Base-by-base conservation (phyloP, 2,329 filamentous ascomycete species). In the Didymella segeticola region DNA sequence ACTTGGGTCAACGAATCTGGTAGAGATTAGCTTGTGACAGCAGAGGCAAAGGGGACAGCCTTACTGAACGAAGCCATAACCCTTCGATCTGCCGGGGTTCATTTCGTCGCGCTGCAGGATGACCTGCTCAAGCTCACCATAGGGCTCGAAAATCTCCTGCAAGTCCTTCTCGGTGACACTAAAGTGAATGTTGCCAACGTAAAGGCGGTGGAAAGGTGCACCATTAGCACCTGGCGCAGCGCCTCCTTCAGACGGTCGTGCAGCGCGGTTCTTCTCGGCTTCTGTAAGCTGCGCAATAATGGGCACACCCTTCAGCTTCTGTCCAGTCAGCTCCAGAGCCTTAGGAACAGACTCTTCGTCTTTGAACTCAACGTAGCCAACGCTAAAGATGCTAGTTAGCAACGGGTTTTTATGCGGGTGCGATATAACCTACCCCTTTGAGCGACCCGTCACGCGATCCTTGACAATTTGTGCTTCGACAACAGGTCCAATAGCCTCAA, bases 141-240 rank as follows among this genome's bases (percentile, higher is more conserved):
- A 99, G 1, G 95, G 93, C 79, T 96, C 91, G 76, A 99, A 99
- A 57, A 99, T 92, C 74, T 93, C 92, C 82, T 93, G 89, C 63
- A 99, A 82, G 78, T 99, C 96, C 75, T 89, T 87, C 79, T 99
- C 95, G 72, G 92, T 97, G 75, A 99, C 96, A 75, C 92, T 97
- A 84, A 99, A 99, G 81, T 99, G 95, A 67, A 99, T 98, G 75
- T 99, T 99, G 77, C 95, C 95, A 66, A 99, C 93, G 77, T 98
- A 99, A 56, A 99, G 89, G 66, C 96, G 90, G 79, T 99, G 95
- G 81, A 98, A 98, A 20, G 95, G 95, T 55, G 96, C 89, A 57
- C 90, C 89, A 73, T 93, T 93, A 56, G 89, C 87, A 65, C 91
- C 86, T 54, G 79, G 81, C 62, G 83, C 86, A 62, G 83, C 83